Percentiles rank a stretch among this genome's conserved stretches.
Conservation (phyloP, 345 rosid genomes). For the Citropsis articulata region DNA sequence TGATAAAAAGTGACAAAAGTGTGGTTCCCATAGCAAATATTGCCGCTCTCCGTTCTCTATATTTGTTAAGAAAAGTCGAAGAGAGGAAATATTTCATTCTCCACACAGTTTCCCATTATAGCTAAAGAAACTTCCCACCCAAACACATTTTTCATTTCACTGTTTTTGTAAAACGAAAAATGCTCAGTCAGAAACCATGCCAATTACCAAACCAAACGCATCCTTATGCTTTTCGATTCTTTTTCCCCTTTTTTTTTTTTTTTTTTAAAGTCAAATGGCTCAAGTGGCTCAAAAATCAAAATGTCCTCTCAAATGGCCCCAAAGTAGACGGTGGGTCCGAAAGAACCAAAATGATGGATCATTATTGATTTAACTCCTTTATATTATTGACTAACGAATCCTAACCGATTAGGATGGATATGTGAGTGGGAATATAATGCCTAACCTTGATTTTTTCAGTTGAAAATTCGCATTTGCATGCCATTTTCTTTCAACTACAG, state of each 20-base stretch:
- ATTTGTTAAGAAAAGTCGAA: too few species aligned
- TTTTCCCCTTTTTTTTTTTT: too few species aligned
- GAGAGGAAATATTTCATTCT: too few species aligned
- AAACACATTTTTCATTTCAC: too few species aligned
- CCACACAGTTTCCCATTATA: too few species aligned
- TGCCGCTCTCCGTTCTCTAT: too few species aligned
- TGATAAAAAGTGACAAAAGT: too few species aligned
- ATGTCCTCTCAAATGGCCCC: not conserved
- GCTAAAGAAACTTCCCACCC: too few species aligned
- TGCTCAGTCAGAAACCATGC: too few species aligned
- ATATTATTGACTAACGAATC: not conserved
- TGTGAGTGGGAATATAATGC: conserved; percentile 10
- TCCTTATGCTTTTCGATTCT: not conserved
- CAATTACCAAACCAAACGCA: too few species aligned
- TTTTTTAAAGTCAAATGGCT: not conserved
- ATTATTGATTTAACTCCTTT: not conserved
- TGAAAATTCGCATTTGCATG: not conserved
- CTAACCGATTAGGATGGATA: not conserved
- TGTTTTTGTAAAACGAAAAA: too few species aligned
- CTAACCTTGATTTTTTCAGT: not conserved
- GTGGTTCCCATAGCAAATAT: too few species aligned
- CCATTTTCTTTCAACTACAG: not conserved
- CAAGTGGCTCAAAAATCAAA: conserved; percentile 1
- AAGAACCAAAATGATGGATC: conserved; percentile 17
- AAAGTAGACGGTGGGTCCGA: not conserved